phyloP scores from a whole-genome alignment of 257 asterid species.

The Apocynum venetum region DNA sequence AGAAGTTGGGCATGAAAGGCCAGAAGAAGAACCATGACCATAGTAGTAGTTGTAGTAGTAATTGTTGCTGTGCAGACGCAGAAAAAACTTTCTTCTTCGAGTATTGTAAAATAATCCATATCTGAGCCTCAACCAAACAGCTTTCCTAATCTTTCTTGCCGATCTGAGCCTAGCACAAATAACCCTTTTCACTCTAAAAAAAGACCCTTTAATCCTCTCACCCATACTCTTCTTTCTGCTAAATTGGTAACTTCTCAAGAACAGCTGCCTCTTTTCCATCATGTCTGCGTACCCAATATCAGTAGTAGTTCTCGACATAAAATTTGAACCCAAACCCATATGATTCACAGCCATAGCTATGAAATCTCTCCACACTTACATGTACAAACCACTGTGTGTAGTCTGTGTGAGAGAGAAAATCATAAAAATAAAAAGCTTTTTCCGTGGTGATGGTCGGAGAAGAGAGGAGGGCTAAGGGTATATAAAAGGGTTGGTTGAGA shows the following conservation, averaged over 20 bases:
- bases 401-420: background rate
- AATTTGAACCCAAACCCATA: conserved; percentile 20
- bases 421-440: too few species aligned
- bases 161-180: conserved; percentile 42
- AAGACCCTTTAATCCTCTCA: conserved; percentile 48
- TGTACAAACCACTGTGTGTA: background rate
- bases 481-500: conserved; percentile 1
- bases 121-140: conserved; percentile 51
- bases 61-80: conserved; percentile 24
- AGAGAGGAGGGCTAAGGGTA: background rate
- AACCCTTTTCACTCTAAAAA: conserved; percentile 48
- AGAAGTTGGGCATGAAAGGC: background rate
- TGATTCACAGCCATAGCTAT: conserved; percentile 32
- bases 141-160: conserved; percentile 40
- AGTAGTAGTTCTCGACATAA: conserved; percentile 22
- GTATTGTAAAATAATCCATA: conserved; percentile 41
- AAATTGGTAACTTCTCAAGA: conserved; percentile 82
- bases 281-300: conserved; percentile 40
- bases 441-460: background rate
- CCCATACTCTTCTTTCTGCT: conserved; percentile 58
- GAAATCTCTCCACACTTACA: background rate
- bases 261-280: conserved; percentile 75
- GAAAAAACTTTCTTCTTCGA: conserved; percentile 38
- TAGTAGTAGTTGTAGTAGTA: background rate
- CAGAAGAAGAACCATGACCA: background rate